Conservation (phyloP, 2,329 filamentous ascomycete genomes). For the Cadophora sp. region DNA sequence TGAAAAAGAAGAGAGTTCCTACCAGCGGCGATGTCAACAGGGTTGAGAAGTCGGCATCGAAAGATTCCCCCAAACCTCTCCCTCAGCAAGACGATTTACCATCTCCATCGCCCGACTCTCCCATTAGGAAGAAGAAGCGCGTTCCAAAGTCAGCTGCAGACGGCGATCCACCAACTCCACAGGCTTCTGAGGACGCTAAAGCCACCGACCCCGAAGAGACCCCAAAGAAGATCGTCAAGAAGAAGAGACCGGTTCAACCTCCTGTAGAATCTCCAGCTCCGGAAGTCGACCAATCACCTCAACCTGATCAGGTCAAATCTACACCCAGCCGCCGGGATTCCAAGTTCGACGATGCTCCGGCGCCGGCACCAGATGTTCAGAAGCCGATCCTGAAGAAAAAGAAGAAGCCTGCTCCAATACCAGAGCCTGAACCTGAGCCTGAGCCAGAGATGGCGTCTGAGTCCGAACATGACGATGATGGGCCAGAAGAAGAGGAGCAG, state of each 20-base stretch:
- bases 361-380: conserved; percentile 20
- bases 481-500: conserved; percentile 19
- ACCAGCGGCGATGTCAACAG: conserved; percentile 23
- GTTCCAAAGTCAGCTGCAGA: conserved; percentile 23
- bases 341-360: conserved; percentile 12
- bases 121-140: conserved; percentile 26
- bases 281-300: not conserved
- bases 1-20: conserved; percentile 33
- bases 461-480: conserved; percentile 21
- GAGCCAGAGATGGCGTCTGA: conserved; percentile 33
- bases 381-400: conserved; percentile 30
- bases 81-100: conserved; percentile 19
- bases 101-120: not conserved
- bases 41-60: conserved; percentile 26
- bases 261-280: not conserved
- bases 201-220: conserved; percentile 18
- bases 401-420: conserved; percentile 29
- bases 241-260: conserved; percentile 19
- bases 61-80: conserved; percentile 8
- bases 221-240: conserved; percentile 25
- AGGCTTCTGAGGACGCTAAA: conserved; percentile 18
- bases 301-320: not conserved
- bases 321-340: not conserved
- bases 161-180: conserved; percentile 13
- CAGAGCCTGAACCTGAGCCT: conserved; percentile 30